Percentiles rank a stretch among this genome's conserved stretches.
These are phyloP conservation scores for Clarireedia monteithiana DNA, from an alignment of 2,329 filamentous ascomycete species.

Conservation along the genomic window DNA sequence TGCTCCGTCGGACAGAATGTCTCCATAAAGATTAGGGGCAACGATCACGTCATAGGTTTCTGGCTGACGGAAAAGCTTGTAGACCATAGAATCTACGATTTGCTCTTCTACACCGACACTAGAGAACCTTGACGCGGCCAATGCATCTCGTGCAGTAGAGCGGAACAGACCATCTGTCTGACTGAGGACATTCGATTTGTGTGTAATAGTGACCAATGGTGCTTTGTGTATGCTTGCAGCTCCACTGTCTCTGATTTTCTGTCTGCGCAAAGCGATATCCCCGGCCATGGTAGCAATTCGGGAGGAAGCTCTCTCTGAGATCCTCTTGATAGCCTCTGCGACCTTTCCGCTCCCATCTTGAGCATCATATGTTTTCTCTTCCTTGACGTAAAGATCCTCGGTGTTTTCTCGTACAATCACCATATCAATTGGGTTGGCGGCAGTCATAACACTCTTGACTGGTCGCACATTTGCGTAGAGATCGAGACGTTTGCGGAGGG, in stretches of 20 bases:
- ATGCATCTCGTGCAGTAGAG: conserved; percentile 64
- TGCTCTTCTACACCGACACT: conserved; percentile 78
- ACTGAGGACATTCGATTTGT: conserved; percentile 95
- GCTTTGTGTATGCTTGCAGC: conserved; percentile 52
- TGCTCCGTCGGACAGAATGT: conserved; percentile 91
- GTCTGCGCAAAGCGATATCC: conserved; percentile 82
- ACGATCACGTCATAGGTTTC: conserved; percentile 96
- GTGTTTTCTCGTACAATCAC: conserved; percentile 99
- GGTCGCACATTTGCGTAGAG: conserved; percentile 97
- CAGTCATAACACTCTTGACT: conserved; percentile 72
- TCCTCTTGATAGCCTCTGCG: conserved; percentile 96
- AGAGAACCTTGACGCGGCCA: conserved; percentile 57
- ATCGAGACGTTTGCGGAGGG: conserved; percentile 87
- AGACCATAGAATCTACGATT: conserved; percentile 98
- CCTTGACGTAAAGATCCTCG: conserved; percentile 86
- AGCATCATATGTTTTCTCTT: conserved; percentile 76
- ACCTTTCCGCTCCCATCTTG: conserved; percentile 67
- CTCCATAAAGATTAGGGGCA: conserved; percentile 93
- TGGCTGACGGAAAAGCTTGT: conserved; percentile 97
- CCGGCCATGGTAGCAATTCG: conserved; percentile 91
- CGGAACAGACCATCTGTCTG: conserved; percentile 97
- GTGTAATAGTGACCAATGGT: conserved; percentile 87
- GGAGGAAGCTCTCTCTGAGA: conserved; percentile 74
- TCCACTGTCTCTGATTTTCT: conserved; percentile 63
- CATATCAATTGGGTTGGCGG: conserved; percentile 63